Percentiles rank a stretch among this genome's conserved stretches.
Evolutionary conservation across 176 grass and related monocot species (phyloP).

Genomic region (Eremochloa ophiuroides): DNA sequence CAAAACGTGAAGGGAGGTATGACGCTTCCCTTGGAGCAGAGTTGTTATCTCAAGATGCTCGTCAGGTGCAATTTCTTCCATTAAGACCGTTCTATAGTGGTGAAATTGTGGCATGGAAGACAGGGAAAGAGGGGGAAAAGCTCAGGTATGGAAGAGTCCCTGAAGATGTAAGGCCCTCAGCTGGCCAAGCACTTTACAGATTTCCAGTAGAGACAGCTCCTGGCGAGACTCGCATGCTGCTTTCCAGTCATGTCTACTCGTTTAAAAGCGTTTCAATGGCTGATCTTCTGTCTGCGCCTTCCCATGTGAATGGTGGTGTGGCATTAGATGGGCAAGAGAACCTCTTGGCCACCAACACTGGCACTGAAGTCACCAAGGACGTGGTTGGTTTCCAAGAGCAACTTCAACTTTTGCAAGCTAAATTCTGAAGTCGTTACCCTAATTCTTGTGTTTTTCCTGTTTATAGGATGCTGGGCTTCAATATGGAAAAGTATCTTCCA

Average conservation of each 20-base stretch:
- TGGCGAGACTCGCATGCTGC: constrained; percentile 61
- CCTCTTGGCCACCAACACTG: constrained; percentile 35
- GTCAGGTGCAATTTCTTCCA: constrained; percentile 92
- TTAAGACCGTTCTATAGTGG: constrained; percentile 87
- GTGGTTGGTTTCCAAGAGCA: constrained; percentile 48
- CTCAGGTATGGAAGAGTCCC: constrained; percentile 89
- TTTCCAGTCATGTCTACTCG: constrained; percentile 86
- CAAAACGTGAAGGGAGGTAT: constrained; percentile 46
- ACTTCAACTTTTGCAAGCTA: constrained; percentile 2
- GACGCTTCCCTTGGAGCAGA: constrained; percentile 65
- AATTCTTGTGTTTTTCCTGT: constrained; percentile 4
- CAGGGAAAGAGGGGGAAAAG: constrained; percentile 77
- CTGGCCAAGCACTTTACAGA: constrained; percentile 83
- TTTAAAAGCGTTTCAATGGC: constrained; percentile 88
- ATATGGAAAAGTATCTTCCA: constrained; percentile 72
- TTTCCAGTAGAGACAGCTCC: constrained; percentile 72
- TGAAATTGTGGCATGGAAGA: constrained; percentile 95
- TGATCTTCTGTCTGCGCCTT: constrained; percentile 46
- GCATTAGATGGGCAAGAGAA: constrained; percentile 26
- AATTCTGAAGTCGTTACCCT: neutral
- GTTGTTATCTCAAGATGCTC: constrained; percentile 83
- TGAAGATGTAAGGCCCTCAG: constrained; percentile 89
- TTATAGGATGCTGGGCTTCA: constrained; percentile 52
- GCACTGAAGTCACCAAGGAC: constrained; percentile 29
- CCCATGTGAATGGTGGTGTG: constrained; percentile 31